Evolutionary conservation across 2,329 filamentous ascomycete species (phyloP).

Genomic region (Aspergillus chevalieri): DNA sequence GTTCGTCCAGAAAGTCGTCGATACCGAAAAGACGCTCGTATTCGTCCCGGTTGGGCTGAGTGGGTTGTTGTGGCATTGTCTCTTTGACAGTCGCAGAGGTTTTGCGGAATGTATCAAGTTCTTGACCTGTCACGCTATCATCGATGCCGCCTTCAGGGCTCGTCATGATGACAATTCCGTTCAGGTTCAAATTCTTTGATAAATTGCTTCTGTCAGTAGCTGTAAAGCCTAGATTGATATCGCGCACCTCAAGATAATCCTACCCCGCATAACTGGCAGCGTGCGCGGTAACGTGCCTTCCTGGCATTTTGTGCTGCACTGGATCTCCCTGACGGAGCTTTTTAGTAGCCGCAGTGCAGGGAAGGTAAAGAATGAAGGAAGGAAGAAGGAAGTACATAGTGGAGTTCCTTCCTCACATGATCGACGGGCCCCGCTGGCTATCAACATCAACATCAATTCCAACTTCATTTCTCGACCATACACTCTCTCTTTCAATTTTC

Average conservation of each 20-base stretch:
- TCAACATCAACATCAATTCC: no score
- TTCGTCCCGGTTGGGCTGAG: conserved; percentile 17
- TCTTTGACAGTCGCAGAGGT: conserved; percentile 1
- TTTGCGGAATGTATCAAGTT: not conserved
- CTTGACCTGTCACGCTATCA: not conserved
- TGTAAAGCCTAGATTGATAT: not conserved
- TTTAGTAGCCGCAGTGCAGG: not conserved
- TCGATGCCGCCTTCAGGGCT: not conserved
- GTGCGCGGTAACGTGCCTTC: not conserved
- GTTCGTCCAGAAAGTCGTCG: conserved; percentile 30
- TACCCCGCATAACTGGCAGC: not conserved
- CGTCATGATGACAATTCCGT: not conserved
- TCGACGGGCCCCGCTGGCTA: not conserved
- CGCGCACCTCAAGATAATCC: not conserved
- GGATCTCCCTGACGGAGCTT: not conserved
- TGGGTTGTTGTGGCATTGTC: conserved; percentile 10
- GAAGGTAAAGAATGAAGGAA: not conserved
- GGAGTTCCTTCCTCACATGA: not conserved
- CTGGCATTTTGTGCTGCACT: not conserved
- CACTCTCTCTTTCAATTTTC: no score
- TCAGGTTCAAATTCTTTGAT: not conserved
- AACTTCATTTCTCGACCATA: no score
- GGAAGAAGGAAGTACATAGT: not conserved
- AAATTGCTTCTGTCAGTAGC: not conserved
- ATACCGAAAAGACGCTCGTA: conserved; percentile 34